Conservation (phyloP, 352 stramenopile species). For the Plasmopara viticola region DNA sequence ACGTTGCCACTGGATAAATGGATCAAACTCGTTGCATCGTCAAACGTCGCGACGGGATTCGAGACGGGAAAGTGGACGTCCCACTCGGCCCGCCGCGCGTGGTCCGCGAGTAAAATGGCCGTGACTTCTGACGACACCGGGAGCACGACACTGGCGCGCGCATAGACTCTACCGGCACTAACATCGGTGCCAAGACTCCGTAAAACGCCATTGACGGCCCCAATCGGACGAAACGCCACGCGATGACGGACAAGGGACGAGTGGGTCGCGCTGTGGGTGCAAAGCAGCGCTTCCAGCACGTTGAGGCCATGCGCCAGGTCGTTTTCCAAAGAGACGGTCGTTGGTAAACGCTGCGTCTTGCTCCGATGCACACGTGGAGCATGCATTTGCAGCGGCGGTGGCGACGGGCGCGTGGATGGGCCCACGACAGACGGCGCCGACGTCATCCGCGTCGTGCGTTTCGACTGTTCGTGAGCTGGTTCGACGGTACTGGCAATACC, state of each 20-base stretch:
- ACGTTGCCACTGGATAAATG: conserved; percentile 51
- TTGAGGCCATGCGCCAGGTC: conserved; percentile 60
- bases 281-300: conserved; percentile 54
- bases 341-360: conserved; percentile 57
- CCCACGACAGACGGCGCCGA: conserved; percentile 18
- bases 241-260: conserved; percentile 23
- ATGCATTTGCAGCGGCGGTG: conserved; percentile 3
- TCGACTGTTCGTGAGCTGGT: conserved; percentile 5
- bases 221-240: conserved; percentile 55
- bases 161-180: conserved; percentile 35
- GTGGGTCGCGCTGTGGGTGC: conserved; percentile 13
- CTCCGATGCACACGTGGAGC: conserved; percentile 18
- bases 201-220: conserved; percentile 47
- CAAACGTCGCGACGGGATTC: conserved; percentile 58
- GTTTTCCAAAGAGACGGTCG: conserved; percentile 73
- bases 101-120: conserved; percentile 53
- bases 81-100: conserved; percentile 68
- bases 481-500: not conserved
- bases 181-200: conserved; percentile 47
- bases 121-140: conserved; percentile 63
- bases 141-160: conserved; percentile 56
- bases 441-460: conserved; percentile 20
- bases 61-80: conserved; percentile 67
- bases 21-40: conserved; percentile 69
- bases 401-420: conserved; percentile 2